phyloP scores from a whole-genome alignment of 768 basidiomycete genomes.

The Amanita phalloides region DNA sequence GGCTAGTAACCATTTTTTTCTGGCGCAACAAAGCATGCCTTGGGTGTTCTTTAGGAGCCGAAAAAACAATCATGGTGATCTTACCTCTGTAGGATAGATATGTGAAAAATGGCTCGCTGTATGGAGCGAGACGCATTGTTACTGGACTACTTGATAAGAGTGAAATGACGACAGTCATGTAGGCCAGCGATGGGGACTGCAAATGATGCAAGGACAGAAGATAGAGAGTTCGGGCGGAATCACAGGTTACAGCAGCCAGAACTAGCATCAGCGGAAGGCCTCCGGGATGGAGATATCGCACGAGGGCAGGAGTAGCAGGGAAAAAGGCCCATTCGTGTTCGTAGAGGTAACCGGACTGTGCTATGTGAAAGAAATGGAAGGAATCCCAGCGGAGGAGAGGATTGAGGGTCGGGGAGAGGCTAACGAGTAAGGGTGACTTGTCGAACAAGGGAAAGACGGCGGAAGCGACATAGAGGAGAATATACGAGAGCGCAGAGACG shows the following conservation, averaged over 20 bases:
- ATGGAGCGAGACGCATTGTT: constrained; percentile 60
- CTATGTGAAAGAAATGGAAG: constrained; percentile 70
- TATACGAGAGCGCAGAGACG: constrained; percentile 6
- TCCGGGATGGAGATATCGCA: constrained; percentile 23
- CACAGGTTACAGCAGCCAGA: constrained; percentile 26
- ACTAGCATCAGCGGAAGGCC: constrained; percentile 19
- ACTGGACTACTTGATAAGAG: constrained; percentile 75
- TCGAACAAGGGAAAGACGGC: constrained; percentile 26
- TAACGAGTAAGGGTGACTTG: constrained; percentile 21
- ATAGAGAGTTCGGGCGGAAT: constrained; percentile 39
- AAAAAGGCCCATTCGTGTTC: constrained; percentile 90
- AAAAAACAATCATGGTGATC: constrained; percentile 9
- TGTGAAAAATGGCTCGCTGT: constrained; percentile 83
- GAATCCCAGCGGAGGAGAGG: constrained; percentile 76
- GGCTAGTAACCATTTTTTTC: constrained; percentile 40
- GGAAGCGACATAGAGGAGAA: constrained; percentile 19
- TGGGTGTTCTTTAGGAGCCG: not conserved
- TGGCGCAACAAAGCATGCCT: constrained; percentile 55
- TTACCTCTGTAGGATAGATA: constrained; percentile 65
- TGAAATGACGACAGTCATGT: constrained; percentile 54
- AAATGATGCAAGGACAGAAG: constrained; percentile 50
- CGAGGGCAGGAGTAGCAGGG: constrained; percentile 50
- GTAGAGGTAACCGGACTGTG: constrained; percentile 40
- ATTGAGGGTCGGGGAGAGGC: constrained; percentile 6
- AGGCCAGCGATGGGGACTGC: constrained; percentile 44